Conservation (phyloP, 495 filamentous ascomycete species). For the Umbilicaria muhlenbergii region DNA sequence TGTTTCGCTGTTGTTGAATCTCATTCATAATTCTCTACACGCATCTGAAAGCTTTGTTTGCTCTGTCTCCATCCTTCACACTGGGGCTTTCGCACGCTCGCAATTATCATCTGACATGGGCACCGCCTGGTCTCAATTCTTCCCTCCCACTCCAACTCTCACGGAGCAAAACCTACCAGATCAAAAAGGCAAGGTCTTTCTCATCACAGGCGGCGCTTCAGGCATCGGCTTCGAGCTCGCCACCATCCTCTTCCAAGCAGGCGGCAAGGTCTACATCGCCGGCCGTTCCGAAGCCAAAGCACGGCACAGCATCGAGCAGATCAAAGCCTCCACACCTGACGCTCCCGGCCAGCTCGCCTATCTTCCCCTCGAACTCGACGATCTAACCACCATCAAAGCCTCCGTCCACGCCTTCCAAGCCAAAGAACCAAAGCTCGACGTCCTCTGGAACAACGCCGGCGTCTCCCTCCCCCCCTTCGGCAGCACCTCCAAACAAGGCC, state of each 20-base stretch:
- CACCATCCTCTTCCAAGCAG: constrained; percentile 23
- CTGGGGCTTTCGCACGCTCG: neutral
- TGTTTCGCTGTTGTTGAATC: too few relatives aligned
- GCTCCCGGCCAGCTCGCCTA: constrained; percentile 21
- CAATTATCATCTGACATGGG: constrained; percentile 6
- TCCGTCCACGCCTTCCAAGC: constrained; percentile 25
- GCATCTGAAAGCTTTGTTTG: neutral
- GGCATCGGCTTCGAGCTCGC: constrained; percentile 29
- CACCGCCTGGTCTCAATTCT: constrained; percentile 15
- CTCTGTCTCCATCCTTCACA: neutral
- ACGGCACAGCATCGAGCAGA: constrained; percentile 18
- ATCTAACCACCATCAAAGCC: constrained; percentile 32
- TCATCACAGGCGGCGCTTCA: constrained; percentile 25
- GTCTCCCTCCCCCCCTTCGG: constrained; percentile 20
- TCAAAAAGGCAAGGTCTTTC: constrained; percentile 23
- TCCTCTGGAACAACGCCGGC: constrained; percentile 42
- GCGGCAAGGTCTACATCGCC: constrained; percentile 28
- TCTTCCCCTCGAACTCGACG: constrained; percentile 29
- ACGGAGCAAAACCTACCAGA: constrained; percentile 18
- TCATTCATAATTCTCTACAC: too few relatives aligned
- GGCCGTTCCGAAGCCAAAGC: constrained; percentile 25
- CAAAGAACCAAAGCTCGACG: constrained; percentile 29
- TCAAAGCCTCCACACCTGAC: constrained; percentile 9
- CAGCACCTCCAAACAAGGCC: constrained; percentile 18
- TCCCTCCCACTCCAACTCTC: constrained; percentile 17